phyloP scores from a whole-genome alignment of 805 yeast species.

The Saccharomyces paradoxus region DNA sequence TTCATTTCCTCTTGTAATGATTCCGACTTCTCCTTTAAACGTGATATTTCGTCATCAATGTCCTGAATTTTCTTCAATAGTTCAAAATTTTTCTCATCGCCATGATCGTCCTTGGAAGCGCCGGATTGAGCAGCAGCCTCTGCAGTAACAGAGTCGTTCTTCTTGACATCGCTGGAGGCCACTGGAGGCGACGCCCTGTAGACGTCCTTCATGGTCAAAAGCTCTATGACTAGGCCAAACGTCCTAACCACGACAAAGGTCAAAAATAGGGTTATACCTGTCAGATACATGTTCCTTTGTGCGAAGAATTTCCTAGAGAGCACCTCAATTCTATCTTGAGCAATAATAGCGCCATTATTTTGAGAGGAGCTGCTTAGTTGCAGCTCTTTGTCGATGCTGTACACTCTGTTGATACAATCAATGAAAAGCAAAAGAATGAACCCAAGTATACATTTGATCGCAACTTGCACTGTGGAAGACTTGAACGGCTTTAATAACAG shows the following conservation, averaged over 20 bases:
- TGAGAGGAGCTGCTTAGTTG: conserved; percentile 13
- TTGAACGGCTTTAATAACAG: conserved; percentile 62
- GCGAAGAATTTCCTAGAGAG: conserved; percentile 91
- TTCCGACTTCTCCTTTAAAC: conserved; percentile 65
- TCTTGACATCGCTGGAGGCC: background rate
- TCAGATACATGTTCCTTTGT: conserved; percentile 90
- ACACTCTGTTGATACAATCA: conserved; percentile 82
- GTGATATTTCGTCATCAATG: conserved; percentile 57
- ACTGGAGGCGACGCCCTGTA: conserved; percentile 4
- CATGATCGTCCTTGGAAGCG: conserved; percentile 8
- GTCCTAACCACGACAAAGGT: conserved; percentile 82
- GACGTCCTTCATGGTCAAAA: conserved; percentile 36
- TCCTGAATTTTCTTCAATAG: conserved; percentile 44
- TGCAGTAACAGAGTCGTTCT: background rate
- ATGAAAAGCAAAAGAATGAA: conserved; percentile 77
- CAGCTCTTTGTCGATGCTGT: conserved; percentile 57
- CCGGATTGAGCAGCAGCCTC: background rate
- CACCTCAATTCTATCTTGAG: conserved; percentile 65
- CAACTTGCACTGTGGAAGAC: conserved; percentile 62
- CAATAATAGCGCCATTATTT: conserved; percentile 29
- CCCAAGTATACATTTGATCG: conserved; percentile 71
- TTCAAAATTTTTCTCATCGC: conserved; percentile 13
- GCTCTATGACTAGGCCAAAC: conserved; percentile 67
- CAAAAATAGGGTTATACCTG: conserved; percentile 90
- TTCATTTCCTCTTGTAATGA: conserved; percentile 52